Evolutionary conservation across 2,329 filamentous ascomycete genomes (phyloP).

Genomic region (Scedosporium aurantiacum): DNA sequence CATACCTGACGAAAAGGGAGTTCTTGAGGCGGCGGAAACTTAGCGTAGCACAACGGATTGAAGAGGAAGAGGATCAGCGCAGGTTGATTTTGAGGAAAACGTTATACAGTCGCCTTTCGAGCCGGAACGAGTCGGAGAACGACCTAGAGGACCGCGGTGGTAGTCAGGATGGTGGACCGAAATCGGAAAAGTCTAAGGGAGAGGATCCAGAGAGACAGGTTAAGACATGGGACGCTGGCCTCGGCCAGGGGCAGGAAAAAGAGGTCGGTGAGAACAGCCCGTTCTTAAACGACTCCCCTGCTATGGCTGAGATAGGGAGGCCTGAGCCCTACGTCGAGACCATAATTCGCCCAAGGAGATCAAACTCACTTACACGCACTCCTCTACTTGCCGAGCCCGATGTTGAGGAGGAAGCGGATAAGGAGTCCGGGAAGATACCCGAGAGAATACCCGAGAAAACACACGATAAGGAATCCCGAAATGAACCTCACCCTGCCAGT

Average conservation of each 20-base stretch:
- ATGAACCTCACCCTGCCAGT: background rate
- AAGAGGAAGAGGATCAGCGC: constrained; percentile 22
- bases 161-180: background rate
- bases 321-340: background rate
- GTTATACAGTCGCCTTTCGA: constrained; percentile 9
- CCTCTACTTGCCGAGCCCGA: background rate
- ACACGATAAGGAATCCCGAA: background rate
- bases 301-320: background rate
- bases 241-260: background rate
- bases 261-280: background rate
- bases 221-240: constrained; percentile 1
- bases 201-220: background rate
- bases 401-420: background rate
- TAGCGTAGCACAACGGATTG: constrained; percentile 13
- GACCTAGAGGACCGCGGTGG: background rate
- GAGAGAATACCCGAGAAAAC: background rate
- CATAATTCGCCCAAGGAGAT: background rate
- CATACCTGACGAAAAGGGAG: constrained; percentile 15
- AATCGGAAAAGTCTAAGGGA: background rate
- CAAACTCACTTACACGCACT: background rate
- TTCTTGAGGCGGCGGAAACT: constrained; percentile 16
- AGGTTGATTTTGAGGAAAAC: constrained; percentile 26
- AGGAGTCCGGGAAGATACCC: background rate
- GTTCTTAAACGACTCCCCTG: background rate
- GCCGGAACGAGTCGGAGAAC: background rate